These are phyloP conservation scores for Claviceps africana DNA, from an alignment of 2,329 filamentous ascomycete species.

Conservation along the genomic window DNA sequence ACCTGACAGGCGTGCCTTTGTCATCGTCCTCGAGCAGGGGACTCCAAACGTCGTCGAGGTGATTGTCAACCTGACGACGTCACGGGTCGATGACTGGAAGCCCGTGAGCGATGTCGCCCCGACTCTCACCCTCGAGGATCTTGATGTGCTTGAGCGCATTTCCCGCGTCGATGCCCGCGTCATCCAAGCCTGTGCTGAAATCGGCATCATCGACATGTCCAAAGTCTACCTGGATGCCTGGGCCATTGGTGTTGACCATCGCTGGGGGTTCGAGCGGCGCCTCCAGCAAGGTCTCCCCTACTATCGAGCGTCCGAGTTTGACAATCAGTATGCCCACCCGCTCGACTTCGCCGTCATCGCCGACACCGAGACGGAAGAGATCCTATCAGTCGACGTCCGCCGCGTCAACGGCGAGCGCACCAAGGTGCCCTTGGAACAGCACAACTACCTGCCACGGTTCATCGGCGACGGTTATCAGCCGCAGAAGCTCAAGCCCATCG, in stretches of 20 bases:
- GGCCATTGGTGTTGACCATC: slow-evolving; percentile 72
- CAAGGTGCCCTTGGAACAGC: slow-evolving; percentile 24
- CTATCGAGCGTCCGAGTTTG: slow-evolving; percentile 58
- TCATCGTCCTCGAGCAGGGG: slow-evolving; percentile 31
- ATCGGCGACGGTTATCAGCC: slow-evolving; percentile 21
- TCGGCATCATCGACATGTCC: slow-evolving; percentile 69
- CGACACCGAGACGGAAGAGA: slow-evolving; percentile 33
- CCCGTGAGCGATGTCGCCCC: slow-evolving; percentile 32
- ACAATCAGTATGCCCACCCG: slow-evolving; percentile 48
- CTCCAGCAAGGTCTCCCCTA: slow-evolving; percentile 75
- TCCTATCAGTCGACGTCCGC: slow-evolving; percentile 29
- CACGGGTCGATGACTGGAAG: slow-evolving; percentile 29
- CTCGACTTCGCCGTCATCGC: slow-evolving; percentile 32
- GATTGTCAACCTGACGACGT: slow-evolving; percentile 32
- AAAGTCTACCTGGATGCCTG: slow-evolving; percentile 76
- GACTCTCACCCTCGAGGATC: slow-evolving; percentile 62
- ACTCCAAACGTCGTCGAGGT: slow-evolving; percentile 31
- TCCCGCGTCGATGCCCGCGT: slow-evolving; percentile 57
- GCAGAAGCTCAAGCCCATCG: slow-evolving; percentile 23
- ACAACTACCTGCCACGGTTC: slow-evolving; percentile 25
- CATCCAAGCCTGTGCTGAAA: slow-evolving; percentile 60
- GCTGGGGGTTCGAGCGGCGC: slow-evolving; percentile 56
- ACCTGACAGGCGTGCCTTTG: slow-evolving; percentile 34
- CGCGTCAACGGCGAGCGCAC: slow-evolving; percentile 33
- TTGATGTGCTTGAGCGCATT: slow-evolving; percentile 59